Percentiles rank a stretch among this genome's conserved stretches.
These are phyloP conservation scores for Arthrinium phaeospermum DNA, from an alignment of 2,329 filamentous ascomycete species.

Conservation along the genomic window DNA sequence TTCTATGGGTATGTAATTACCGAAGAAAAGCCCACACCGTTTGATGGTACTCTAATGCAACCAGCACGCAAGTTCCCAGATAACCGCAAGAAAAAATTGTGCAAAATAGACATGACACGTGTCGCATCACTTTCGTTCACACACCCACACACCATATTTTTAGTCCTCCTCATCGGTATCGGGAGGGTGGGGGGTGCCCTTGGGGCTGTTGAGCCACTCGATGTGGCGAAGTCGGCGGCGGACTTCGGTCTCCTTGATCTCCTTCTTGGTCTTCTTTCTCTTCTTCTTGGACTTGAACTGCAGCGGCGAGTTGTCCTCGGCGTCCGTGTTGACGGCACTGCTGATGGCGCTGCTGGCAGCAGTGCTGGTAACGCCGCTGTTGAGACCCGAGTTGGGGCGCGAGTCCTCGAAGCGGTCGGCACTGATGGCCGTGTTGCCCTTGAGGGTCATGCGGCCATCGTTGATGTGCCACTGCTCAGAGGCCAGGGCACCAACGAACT, in stretches of 20 bases:
- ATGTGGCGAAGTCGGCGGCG: slow-evolving; percentile 86
- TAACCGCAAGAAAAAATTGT: background rate
- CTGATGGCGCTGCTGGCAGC: slow-evolving; percentile 61
- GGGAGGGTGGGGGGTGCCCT: slow-evolving; percentile 78
- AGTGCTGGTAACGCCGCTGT: slow-evolving; percentile 60
- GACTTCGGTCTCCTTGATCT: slow-evolving; percentile 91
- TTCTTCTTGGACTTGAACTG: slow-evolving; percentile 92
- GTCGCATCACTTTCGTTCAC: background rate
- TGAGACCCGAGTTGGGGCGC: slow-evolving; percentile 63
- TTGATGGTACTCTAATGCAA: slow-evolving; percentile 15
- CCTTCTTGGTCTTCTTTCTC: slow-evolving; percentile 98
- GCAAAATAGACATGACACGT: background rate
- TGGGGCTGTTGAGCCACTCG: slow-evolving; percentile 82
- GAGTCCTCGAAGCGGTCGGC: slow-evolving; percentile 88
- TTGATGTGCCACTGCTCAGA: slow-evolving; percentile 96
- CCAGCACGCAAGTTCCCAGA: background rate
- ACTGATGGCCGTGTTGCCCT: slow-evolving; percentile 75
- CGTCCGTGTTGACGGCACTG: slow-evolving; percentile 79
- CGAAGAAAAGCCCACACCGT: background rate
- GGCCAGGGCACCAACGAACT: slow-evolving; percentile 95
- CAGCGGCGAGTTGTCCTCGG: slow-evolving; percentile 78
- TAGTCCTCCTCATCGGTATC: slow-evolving; percentile 78
- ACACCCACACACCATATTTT: background rate
- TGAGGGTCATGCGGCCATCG: slow-evolving; percentile 85
- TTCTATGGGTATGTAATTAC: background rate